Base-by-base conservation (phyloP, 2,329 filamentous ascomycete genomes). In the Paecilomyces variotii region DNA sequence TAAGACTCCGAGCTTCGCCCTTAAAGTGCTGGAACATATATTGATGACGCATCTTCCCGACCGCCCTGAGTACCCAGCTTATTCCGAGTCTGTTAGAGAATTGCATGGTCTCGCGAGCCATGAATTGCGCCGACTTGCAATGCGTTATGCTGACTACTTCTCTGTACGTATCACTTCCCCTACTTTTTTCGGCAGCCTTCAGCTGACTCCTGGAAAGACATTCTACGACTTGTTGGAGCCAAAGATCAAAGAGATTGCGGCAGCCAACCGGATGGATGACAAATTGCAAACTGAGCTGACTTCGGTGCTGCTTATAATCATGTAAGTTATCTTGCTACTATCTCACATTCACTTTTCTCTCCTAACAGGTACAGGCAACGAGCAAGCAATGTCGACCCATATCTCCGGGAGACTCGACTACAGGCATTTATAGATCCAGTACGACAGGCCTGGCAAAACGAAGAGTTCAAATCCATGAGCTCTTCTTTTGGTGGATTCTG, bases 241-340 rank as follows among this genome's bases (percentile, higher is more conserved):
- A 39, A 91, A 91, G 68, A 87, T 97, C 60, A 87, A 88, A 60
- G 88, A 93, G 60, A 75, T 71, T 86, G 96, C 78, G 82, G 89
- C 70, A 80, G 85, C 61, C 84, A 89, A 54, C 85, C 88, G 30
- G 82, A 83, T 57, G 77, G 93, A 97, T 67, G 88, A 93, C 67
- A 91, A 92, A 68, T 84, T 92, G 32, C 86, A 90, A 59, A 87
- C 94, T 68, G 90, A 92, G 1, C 92, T 95, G 67, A 89, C 87
- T 65, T 93, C 91, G 9, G 93, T 97, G 62, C 80, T 97, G 0
- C 95, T 99, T 71, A 94, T 96, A 60, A 94, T 99, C 62, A 87
- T 94, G 84, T 88, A 77, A 69, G 80, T 45, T 19, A 2, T 71
- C 49, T 35, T 54, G 51, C 5, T 49, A 12, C 39, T 4, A 49